Percentiles rank a stretch among this genome's conserved stretches.
These are phyloP conservation scores for Amanita pseudoporphyria DNA, from an alignment of 768 basidiomycete genomes.

Conservation along the genomic window DNA sequence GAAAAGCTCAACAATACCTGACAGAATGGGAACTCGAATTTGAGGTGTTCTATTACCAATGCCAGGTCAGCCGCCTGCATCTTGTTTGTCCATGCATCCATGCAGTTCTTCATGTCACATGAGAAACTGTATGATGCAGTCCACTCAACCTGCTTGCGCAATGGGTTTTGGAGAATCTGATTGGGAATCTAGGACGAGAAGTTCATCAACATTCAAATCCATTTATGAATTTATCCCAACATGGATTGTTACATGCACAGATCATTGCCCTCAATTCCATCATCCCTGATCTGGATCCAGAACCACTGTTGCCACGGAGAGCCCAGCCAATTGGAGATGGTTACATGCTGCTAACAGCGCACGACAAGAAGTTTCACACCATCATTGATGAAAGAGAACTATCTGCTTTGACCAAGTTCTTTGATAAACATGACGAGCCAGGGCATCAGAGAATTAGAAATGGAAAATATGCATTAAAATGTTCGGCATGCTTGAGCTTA, in stretches of 20 bases:
- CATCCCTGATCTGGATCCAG: slow-evolving; percentile 8
- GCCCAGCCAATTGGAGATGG: slow-evolving; percentile 9
- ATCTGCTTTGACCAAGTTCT: no score
- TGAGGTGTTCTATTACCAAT: slow-evolving; percentile 25
- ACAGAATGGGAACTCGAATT: slow-evolving; percentile 21
- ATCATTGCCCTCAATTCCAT: slow-evolving; percentile 13
- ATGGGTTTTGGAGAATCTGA: slow-evolving; percentile 24
- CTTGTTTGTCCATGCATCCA: slow-evolving; percentile 25
- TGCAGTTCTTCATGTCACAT: slow-evolving; percentile 18
- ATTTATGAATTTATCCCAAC: slow-evolving; percentile 18
- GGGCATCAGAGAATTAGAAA: not conserved
- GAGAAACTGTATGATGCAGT: slow-evolving; percentile 16
- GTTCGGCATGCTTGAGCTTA: slow-evolving; percentile 25
- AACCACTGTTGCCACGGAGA: not conserved
- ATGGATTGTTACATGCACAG: slow-evolving; percentile 12
- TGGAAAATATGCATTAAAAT: slow-evolving; percentile 4
- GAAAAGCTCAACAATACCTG: slow-evolving; percentile 15
- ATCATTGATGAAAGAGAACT: no score
- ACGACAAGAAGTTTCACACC: no score
- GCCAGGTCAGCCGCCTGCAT: slow-evolving; percentile 19
- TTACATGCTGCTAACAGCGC: slow-evolving; percentile 4
- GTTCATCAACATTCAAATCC: slow-evolving; percentile 19
- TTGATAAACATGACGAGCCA: not conserved
- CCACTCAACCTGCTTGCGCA: slow-evolving; percentile 13
- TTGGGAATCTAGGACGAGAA: slow-evolving; percentile 10